phyloP scores from a whole-genome alignment of 2,329 filamentous ascomycete genomes.

The Sporothrix brunneoviolacea region DNA sequence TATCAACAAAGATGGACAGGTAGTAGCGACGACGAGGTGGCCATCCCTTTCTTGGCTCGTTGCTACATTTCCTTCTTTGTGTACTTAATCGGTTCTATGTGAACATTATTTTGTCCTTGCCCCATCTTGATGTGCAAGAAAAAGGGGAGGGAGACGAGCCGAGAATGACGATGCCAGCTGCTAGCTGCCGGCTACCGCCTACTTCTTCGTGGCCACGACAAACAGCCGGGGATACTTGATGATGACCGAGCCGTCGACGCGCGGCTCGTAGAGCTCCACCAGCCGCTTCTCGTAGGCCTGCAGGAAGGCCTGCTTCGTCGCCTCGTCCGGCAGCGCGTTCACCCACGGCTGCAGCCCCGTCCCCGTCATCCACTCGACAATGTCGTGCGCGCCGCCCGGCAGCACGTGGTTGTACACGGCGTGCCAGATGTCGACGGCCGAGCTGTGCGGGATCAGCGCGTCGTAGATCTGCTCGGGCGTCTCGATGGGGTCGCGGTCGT shows the following conservation, averaged over 20 bases:
- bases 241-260: slow-evolving; percentile 46
- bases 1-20: too few relatives aligned
- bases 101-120: too few relatives aligned
- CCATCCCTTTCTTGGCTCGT: too few relatives aligned
- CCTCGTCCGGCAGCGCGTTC: slow-evolving; percentile 34
- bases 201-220: slow-evolving; percentile 36
- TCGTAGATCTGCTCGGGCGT: slow-evolving; percentile 41
- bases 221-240: slow-evolving; percentile 51
- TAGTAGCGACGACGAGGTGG: too few relatives aligned
- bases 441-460: slow-evolving; percentile 35
- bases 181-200: too few relatives aligned
- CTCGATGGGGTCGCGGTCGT: slow-evolving; percentile 42
- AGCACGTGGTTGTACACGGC: slow-evolving; percentile 48
- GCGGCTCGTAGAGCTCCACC: slow-evolving; percentile 35
- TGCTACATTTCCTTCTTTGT: too few relatives aligned
- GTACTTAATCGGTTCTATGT: too few relatives aligned
- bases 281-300: slow-evolving; percentile 39
- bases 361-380: slow-evolving; percentile 55
- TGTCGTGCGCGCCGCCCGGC: slow-evolving; percentile 37
- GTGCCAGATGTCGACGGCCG: slow-evolving; percentile 45
- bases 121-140: too few relatives aligned
- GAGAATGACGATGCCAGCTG: too few relatives aligned
- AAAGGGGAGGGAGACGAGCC: too few relatives aligned
- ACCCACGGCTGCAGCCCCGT: slow-evolving; percentile 51
- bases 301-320: slow-evolving; percentile 38